phyloP scores from a whole-genome alignment of 768 basidiomycete genomes.

The Pluteus cervinus region DNA sequence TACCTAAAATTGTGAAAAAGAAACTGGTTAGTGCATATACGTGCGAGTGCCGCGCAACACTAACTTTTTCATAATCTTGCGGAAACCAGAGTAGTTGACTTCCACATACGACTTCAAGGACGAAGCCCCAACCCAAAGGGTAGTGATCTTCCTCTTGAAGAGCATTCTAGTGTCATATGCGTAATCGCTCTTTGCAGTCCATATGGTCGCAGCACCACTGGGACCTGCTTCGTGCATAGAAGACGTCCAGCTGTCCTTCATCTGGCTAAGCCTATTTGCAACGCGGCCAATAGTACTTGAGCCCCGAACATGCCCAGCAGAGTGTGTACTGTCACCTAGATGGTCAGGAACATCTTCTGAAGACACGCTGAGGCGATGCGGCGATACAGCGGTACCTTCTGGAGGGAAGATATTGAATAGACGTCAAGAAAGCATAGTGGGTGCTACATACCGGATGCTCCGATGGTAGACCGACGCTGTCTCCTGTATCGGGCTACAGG shows the following conservation, averaged over 20 bases:
- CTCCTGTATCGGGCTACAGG: constrained; percentile 22
- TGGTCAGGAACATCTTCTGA: constrained; percentile 3
- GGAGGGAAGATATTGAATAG: not conserved
- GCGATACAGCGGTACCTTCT: not conserved
- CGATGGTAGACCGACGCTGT: too few species aligned
- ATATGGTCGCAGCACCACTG: constrained; percentile 43
- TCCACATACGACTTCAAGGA: constrained; percentile 84
- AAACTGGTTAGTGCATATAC: constrained; percentile 1
- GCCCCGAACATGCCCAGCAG: constrained; percentile 13
- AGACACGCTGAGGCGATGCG: constrained; percentile 3
- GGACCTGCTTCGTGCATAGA: constrained; percentile 14
- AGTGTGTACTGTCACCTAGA: constrained; percentile 3
- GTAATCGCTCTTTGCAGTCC: constrained; percentile 75
- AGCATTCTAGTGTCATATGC: constrained; percentile 79
- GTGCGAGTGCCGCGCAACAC: too few species aligned
- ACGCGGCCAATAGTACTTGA: constrained; percentile 26
- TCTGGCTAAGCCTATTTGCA: constrained; percentile 42
- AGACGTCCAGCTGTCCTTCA: constrained; percentile 47
- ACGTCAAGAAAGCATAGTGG: constrained; percentile 6
- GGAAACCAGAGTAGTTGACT: constrained; percentile 87
- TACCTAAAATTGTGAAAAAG: constrained; percentile 43
- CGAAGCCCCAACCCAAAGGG: constrained; percentile 69
- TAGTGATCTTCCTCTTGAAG: constrained; percentile 86
- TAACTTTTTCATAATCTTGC: constrained; percentile 94
- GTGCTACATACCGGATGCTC: too few species aligned